A percentile compares a stretch with the other conserved stretches of the same genome.
phyloP scores from a whole-genome alignment of 2,329 filamentous ascomycete species.

The Fusarium mundagurra region DNA sequence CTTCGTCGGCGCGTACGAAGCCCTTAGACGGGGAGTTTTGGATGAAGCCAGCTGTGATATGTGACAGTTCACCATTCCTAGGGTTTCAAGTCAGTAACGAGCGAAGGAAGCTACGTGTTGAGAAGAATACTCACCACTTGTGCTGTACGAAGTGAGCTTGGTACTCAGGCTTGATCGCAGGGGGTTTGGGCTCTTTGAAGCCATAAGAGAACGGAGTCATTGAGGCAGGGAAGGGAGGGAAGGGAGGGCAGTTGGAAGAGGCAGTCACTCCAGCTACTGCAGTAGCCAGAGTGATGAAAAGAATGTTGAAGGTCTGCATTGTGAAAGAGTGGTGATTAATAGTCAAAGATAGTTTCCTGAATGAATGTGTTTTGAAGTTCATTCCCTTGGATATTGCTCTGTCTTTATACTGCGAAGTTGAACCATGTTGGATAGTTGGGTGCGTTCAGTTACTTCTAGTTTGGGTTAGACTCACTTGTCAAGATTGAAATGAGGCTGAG shows the following conservation, averaged over 20 bases:
- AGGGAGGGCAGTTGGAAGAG: slow-evolving; percentile 28
- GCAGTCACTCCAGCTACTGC: not conserved
- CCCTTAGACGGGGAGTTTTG: slow-evolving; percentile 46
- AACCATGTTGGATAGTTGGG: not conserved
- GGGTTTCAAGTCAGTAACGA: not conserved
- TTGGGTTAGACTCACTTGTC: not conserved
- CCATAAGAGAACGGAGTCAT: slow-evolving; percentile 43
- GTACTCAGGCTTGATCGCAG: slow-evolving; percentile 46
- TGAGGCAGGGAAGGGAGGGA: slow-evolving; percentile 43
- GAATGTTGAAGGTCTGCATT: not conserved
- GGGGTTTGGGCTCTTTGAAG: slow-evolving; percentile 48
- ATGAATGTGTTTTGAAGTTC: rapidly evolving
- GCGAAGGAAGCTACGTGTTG: not conserved
- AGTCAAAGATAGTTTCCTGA: not conserved
- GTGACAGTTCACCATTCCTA: slow-evolving; percentile 50
- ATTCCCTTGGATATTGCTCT: too few species aligned
- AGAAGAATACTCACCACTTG: slow-evolving; percentile 41
- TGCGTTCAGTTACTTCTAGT: slow-evolving; percentile 6
- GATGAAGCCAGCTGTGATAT: slow-evolving; percentile 50
- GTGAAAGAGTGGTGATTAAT: rapidly evolving
- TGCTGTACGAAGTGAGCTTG: slow-evolving; percentile 50
- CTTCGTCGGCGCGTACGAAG: slow-evolving; percentile 47
- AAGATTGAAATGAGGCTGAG: not conserved
- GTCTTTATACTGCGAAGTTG: not conserved
- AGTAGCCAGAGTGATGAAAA: not conserved